Conservation (phyloP, 225 moss, liverwort and hornwort species). For the Pleurozium schreberi region DNA sequence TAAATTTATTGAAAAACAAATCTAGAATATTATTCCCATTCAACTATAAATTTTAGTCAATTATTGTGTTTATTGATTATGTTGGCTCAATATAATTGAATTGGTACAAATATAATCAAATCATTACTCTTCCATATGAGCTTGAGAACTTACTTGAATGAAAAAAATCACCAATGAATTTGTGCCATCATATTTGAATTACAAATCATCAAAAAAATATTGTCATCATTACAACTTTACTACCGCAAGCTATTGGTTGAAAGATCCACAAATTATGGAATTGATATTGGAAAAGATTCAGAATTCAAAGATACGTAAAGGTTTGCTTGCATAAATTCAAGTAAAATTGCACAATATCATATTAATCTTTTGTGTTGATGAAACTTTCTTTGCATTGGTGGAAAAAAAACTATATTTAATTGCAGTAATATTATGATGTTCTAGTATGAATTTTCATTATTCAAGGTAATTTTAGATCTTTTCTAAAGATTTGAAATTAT, state of each 20-base stretch:
- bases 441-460: too few species aligned
- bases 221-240: neutral
- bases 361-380: neutral
- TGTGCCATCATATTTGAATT: too few species aligned
- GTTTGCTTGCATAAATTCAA: neutral
- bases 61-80: too few species aligned
- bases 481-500: neutral
- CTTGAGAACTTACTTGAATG: neutral
- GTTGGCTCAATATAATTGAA: neutral
- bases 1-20: neutral
- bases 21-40: neutral
- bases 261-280: accelerated
- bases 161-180: too few species aligned
- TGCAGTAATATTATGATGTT: neutral
- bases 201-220: accelerated
- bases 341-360: neutral
- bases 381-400: neutral
- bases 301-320: neutral
- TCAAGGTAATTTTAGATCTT: too few species aligned
- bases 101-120: neutral
- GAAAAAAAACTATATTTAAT: neutral
- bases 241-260: neutral
- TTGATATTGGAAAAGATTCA: too few species aligned
- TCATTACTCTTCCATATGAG: neutral
- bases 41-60: neutral